phyloP scores from a whole-genome alignment of 805 yeast genomes.

The Lachancea kluyveri region DNA sequence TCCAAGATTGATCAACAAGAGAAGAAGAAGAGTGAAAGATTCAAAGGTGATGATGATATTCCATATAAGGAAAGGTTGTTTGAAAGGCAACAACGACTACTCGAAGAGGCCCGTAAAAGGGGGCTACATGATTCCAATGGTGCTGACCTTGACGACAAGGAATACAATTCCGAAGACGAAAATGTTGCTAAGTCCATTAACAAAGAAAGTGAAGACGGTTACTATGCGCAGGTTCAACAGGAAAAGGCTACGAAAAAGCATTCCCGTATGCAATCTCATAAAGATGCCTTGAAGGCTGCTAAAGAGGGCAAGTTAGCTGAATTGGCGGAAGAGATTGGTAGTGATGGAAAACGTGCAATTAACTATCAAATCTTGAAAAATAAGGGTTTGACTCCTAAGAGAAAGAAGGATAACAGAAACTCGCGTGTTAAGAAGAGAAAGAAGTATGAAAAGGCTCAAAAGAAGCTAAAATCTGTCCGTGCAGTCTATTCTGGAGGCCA shows the following conservation, averaged over 20 bases:
- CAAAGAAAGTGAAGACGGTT: constrained; percentile 45
- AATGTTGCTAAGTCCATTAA: constrained; percentile 36
- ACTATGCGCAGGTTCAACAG: constrained; percentile 50
- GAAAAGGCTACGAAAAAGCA: constrained; percentile 43
- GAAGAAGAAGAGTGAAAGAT: constrained; percentile 51
- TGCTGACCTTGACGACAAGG: constrained; percentile 50
- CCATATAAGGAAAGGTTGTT: constrained; percentile 87
- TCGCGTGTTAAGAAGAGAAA: constrained; percentile 97
- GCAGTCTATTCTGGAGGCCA: constrained; percentile 73
- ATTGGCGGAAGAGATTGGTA: constrained; percentile 54
- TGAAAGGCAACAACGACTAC: constrained; percentile 81
- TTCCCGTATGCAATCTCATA: constrained; percentile 58
- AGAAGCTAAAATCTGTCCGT: constrained; percentile 85
- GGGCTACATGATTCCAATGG: constrained; percentile 57
- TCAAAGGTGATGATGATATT: constrained; percentile 80
- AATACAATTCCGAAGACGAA: constrained; percentile 44
- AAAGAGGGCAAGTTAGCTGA: constrained; percentile 80
- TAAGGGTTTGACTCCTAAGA: constrained; percentile 89
- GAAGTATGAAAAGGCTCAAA: constrained; percentile 91
- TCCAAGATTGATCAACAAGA: constrained; percentile 89
- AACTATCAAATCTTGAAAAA: constrained; percentile 93
- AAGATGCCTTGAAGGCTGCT: constrained; percentile 67
- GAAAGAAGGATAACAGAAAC: constrained; percentile 91
- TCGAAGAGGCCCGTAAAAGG: constrained; percentile 83
- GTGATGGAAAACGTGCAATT: constrained; percentile 88